A percentile compares a stretch with the other conserved stretches of the same genome.
Conservation (phyloP, 2,329 filamentous ascomycete species). For the Fusarium musae region DNA sequence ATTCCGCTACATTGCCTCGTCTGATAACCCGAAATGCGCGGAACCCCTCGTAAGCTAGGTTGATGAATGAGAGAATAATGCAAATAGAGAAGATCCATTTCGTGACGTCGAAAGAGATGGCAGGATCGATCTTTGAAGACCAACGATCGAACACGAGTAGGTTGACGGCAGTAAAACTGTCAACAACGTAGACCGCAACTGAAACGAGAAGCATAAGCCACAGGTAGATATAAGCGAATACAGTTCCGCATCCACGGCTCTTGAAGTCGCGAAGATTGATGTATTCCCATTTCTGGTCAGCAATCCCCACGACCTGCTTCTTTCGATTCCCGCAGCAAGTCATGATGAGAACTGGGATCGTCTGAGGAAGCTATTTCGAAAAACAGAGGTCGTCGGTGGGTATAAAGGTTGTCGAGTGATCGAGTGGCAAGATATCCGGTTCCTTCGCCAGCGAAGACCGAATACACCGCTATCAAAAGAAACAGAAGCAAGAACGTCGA, state of each 20-base stretch:
- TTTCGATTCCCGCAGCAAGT: conserved; percentile 72
- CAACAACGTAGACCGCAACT: conserved; percentile 85
- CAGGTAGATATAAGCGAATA: conserved; percentile 85
- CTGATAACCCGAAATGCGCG: conserved; percentile 83
- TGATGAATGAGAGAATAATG: conserved; percentile 89
- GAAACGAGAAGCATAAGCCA: conserved; percentile 84
- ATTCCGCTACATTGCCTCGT: conserved; percentile 87
- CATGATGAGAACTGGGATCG: conserved; percentile 58
- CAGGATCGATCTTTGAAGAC: conserved; percentile 84
- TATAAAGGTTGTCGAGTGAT: conserved; percentile 22
- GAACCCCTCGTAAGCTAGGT: conserved; percentile 82
- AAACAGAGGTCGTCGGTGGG: conserved; percentile 22
- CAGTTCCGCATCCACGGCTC: conserved; percentile 78
- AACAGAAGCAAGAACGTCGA: conserved; percentile 8
- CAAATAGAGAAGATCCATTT: conserved; percentile 97
- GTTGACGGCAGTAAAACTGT: conserved; percentile 93
- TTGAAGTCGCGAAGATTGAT: conserved; percentile 84
- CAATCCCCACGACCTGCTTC: conserved; percentile 72
- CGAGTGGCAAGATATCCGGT: conserved; percentile 44
- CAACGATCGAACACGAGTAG: conserved; percentile 89
- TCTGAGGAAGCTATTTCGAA: conserved; percentile 21
- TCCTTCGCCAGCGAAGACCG: conserved; percentile 64
- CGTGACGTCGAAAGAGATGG: conserved; percentile 79
- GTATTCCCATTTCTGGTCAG: conserved; percentile 95
- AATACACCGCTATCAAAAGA: conserved; percentile 49